phyloP scores from a whole-genome alignment of 2,329 filamentous ascomycete species.

The Neofusicoccum sp. region DNA sequence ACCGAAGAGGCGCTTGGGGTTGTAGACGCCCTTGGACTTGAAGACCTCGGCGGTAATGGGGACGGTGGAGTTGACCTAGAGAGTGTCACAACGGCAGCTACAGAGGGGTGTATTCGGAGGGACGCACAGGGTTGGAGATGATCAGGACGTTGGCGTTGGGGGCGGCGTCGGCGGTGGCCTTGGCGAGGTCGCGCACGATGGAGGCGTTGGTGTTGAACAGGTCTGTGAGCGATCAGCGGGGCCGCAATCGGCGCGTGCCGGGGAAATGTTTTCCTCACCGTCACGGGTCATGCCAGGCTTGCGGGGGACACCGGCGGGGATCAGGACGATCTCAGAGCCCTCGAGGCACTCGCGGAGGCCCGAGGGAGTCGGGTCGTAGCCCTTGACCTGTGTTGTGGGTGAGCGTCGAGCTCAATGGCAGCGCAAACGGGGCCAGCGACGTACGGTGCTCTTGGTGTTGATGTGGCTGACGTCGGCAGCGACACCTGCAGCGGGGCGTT shows the following conservation, averaged over 20 bases:
- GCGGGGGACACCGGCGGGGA: constrained; percentile 96
- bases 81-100: constrained; percentile 19
- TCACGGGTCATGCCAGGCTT: constrained; percentile 99
- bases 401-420: constrained; percentile 11
- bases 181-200: constrained; percentile 97
- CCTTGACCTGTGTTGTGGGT: constrained; percentile 61
- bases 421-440: constrained; percentile 20
- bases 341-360: constrained; percentile 79
- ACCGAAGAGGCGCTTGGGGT: constrained; percentile 98
- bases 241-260: not conserved
- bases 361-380: constrained; percentile 74
- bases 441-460: constrained; percentile 88
- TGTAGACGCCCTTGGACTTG: constrained; percentile 94
- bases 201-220: constrained; percentile 99
- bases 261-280: constrained; percentile 47
- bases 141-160: constrained; percentile 94
- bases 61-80: constrained; percentile 91
- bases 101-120: not conserved
- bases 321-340: constrained; percentile 90
- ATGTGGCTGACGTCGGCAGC: constrained; percentile 97
- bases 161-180: constrained; percentile 82
- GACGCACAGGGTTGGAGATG: constrained; percentile 87
- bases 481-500: constrained; percentile 63
- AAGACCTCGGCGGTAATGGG: constrained; percentile 96
- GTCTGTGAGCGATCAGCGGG: constrained; percentile 51